Conservation (phyloP, 345 rosid species). For the Ailanthus altissimus region DNA sequence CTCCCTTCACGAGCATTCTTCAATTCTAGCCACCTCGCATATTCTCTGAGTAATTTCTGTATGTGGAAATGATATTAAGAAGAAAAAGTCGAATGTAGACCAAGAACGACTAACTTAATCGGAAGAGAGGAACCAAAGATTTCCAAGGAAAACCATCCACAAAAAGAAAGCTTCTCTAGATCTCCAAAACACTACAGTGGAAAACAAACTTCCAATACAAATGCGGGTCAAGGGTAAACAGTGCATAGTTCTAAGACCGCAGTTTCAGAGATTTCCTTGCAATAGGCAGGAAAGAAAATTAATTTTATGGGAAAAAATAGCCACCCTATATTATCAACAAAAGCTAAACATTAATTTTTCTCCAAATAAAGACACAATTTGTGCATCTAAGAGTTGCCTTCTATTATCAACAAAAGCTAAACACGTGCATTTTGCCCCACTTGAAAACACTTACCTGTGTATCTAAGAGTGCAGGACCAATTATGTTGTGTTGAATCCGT, state of each 20-base stretch:
- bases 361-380: slow-evolving; percentile 31
- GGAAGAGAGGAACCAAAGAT: background rate
- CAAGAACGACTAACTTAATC: background rate
- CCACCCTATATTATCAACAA: background rate
- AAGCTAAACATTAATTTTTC: background rate
- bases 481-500: slow-evolving; percentile 65
- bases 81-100: background rate
- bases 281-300: slow-evolving; percentile 5
- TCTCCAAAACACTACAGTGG: slow-evolving; percentile 10
- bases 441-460: slow-evolving; percentile 56
- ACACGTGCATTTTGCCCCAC: background rate
- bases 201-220: background rate
- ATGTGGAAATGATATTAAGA: slow-evolving; percentile 23
- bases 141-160: background rate
- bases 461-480: slow-evolving; percentile 74
- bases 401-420: background rate
- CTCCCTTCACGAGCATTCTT: slow-evolving; percentile 63
- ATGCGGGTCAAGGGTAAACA: slow-evolving; percentile 8
- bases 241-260: background rate
- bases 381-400: slow-evolving; percentile 38
- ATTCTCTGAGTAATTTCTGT: slow-evolving; percentile 75
- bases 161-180: background rate
- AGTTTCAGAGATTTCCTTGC: slow-evolving; percentile 4
- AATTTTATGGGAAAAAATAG: background rate
- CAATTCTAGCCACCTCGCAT: slow-evolving; percentile 67